Evolutionary conservation across 177 flowering plant species (phyloP).

Genomic region (Vitis hybrid): DNA sequence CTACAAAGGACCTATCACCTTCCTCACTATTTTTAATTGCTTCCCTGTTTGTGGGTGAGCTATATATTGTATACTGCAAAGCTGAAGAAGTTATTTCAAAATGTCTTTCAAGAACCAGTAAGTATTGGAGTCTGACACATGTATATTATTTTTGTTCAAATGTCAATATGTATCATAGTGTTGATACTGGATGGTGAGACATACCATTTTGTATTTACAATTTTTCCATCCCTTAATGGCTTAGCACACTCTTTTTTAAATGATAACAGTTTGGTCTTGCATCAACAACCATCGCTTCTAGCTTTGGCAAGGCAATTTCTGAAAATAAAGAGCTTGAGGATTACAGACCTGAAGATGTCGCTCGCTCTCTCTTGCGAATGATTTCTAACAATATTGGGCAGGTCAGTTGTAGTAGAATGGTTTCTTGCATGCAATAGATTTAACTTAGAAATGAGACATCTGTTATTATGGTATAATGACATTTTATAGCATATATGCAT

Average conservation of each 20-base stretch:
- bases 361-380: slow-evolving; percentile 66
- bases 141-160: background rate
- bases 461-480: too few relatives aligned
- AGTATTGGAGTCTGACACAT: background rate
- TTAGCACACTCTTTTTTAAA: background rate
- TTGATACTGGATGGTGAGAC: background rate
- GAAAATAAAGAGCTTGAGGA: slow-evolving; percentile 59
- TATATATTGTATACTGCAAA: background rate
- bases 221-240: background rate
- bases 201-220: background rate
- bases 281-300: slow-evolving; percentile 69
- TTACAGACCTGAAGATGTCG: slow-evolving; percentile 59
- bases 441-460: background rate
- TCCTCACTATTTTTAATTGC: background rate
- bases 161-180: background rate
- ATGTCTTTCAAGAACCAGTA: background rate
- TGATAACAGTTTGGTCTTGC: slow-evolving; percentile 60
- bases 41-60: background rate
- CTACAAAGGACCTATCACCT: too few relatives aligned
- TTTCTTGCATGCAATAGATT: background rate
- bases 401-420: slow-evolving; percentile 29
- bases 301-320: slow-evolving; percentile 70
- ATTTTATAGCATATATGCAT: too few relatives aligned
- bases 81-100: background rate
- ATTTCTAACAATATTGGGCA: slow-evolving; percentile 76